Base-by-base conservation (phyloP, 2,329 filamentous ascomycete species). In the Penicillium carneum region DNA sequence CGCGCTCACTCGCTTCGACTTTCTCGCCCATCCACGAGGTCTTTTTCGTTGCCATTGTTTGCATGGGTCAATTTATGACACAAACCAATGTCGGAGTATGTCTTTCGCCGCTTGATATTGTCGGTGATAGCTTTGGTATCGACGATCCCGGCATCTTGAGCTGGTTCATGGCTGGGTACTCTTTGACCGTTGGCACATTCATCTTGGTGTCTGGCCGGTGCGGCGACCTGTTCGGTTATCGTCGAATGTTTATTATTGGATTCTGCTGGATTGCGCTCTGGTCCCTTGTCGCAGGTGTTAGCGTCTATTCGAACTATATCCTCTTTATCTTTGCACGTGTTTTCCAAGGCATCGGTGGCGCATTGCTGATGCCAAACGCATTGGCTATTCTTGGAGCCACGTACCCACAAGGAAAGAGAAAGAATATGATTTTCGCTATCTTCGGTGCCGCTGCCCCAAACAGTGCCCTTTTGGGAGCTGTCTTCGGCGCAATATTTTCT, bases 311-410 rank as follows among this genome's bases (percentile, higher is more conserved):
- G 4, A 72, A 85, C n/a, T 6, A 77, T 80, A 74, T 79, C 1
- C 74, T 84, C 12, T 86, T 86, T 66, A 79, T 84, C 61, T 76
- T 83, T 38, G 79, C 80, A n/a, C 80, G 86, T 6, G 84, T 82
- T 0, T 71, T 87, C 2, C 86, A 88, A 63, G 86, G 77, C 3
- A 69, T 80, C 7, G 89, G 88, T 0, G 85, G 87, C 0, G 87
- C 87, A 0, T 79, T 91, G 36, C 76, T 83, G 11, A 77, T 90
- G 26, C 88, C 89, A 0, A 91, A 89, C 63, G 86, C 81, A 0
- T 74, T 90, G 23, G 88, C 87, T 2, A 79, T 91, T 12, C 73
- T 90, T 0, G 87, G 87, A 2, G 78, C 79, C 0, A 81, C 83
- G 0, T 90, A 88, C 64, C 75, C 80, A 0, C 84, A 84, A 0